These are phyloP conservation scores for Singerocomus inundabilis DNA, from an alignment of 1,284 basidiomycete species.

Conservation along the genomic window DNA sequence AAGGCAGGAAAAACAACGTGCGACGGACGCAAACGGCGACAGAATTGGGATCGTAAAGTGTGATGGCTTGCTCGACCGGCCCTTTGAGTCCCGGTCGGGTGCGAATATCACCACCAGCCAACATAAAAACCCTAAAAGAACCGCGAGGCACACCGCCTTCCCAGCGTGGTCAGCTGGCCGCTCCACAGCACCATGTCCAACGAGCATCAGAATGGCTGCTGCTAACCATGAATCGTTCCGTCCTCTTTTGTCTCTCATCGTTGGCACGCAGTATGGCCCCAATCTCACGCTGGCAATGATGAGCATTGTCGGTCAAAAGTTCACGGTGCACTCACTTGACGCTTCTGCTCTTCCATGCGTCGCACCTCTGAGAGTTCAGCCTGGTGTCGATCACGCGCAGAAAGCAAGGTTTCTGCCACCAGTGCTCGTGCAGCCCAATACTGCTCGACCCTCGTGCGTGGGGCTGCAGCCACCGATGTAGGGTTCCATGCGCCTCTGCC, in stretches of 20 bases:
- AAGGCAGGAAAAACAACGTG: conserved; percentile 32
- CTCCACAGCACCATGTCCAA: conserved; percentile 3
- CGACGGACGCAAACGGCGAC: conserved; percentile 68
- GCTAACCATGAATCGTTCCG: conserved; percentile 56
- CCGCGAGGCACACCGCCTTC: conserved; percentile 42
- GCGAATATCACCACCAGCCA: conserved; percentile 38
- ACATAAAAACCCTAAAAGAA: conserved; percentile 43
- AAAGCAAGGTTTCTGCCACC: conserved; percentile 56
- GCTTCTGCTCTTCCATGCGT: conserved; percentile 43
- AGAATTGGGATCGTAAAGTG: conserved; percentile 70
- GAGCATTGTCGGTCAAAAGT: not conserved
- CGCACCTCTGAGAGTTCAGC: conserved; percentile 44
- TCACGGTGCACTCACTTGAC: conserved; percentile 38
- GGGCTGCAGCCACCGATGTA: conserved; percentile 19
- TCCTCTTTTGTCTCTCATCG: conserved; percentile 43
- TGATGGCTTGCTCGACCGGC: conserved; percentile 36
- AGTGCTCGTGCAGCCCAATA: conserved; percentile 65
- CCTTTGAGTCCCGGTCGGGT: conserved; percentile 26
- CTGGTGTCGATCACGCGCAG: conserved; percentile 45
- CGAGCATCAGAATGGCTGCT: not conserved
- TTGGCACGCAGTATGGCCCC: conserved; percentile 37
- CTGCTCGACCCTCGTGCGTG: conserved; percentile 43
- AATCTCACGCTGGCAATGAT: conserved; percentile 42
- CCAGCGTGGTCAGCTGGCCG: conserved; percentile 15
- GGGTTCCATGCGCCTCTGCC: conserved; percentile 12